These are phyloP conservation scores for Adansonia gregorii DNA, from an alignment of 441 rosid genomes.

Conservation along the genomic window DNA sequence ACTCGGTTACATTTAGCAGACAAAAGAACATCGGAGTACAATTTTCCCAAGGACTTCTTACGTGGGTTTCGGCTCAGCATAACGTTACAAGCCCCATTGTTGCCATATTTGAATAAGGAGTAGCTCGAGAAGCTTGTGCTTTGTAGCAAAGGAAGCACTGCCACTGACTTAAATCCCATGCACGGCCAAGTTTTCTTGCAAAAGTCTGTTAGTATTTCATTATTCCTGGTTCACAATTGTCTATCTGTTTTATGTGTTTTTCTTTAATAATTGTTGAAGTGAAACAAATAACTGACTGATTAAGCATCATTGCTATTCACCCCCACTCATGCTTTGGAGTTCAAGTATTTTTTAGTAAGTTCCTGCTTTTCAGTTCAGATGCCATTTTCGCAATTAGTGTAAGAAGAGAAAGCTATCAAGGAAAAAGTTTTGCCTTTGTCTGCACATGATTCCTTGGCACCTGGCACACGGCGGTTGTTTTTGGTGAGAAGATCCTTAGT, in stretches of 20 bases:
- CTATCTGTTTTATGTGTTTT: not conserved
- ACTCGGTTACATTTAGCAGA: slow-evolving; percentile 19
- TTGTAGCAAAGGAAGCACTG: not conserved
- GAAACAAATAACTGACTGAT: not conserved
- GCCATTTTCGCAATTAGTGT: not conserved
- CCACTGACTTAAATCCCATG: not conserved
- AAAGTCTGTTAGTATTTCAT: not conserved
- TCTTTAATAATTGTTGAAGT: not conserved
- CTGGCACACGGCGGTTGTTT: no score
- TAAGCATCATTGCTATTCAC: not conserved
- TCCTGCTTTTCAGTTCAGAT: not conserved
- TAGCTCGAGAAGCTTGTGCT: not conserved
- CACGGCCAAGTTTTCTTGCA: not conserved
- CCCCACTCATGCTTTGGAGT: not conserved
- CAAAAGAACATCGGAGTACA: not conserved
- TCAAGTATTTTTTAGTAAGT: not conserved
- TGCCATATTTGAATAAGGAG: not conserved
- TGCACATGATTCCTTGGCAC: no score
- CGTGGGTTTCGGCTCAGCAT: slow-evolving; percentile 28
- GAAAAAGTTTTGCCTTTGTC: no score
- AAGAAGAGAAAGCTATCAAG: no score
- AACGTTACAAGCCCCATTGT: slow-evolving; percentile 27
- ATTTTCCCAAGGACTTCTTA: slow-evolving; percentile 29
- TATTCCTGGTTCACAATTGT: not conserved
- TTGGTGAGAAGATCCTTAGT: no score